A percentile compares a stretch with the other conserved stretches of the same genome.
Evolutionary conservation across 352 stramenopile genomes (phyloP).

Genomic region (Globisporangium barbulae): DNA sequence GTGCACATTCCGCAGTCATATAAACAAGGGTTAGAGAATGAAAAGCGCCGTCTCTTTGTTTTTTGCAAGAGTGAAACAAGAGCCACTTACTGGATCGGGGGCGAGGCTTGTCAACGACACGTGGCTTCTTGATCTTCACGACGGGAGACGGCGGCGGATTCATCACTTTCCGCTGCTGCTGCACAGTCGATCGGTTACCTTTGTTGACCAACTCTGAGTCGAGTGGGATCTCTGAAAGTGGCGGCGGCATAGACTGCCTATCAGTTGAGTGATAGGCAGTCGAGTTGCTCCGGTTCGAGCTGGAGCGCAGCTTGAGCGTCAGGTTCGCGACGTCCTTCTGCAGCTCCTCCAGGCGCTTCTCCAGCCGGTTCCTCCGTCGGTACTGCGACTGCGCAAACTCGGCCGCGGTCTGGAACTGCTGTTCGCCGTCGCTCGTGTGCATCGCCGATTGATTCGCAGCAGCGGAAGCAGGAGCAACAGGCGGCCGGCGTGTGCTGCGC

Average conservation of each 20-base stretch:
- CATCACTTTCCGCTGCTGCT: neutral
- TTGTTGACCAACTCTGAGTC: neutral
- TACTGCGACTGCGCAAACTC: constrained; percentile 41
- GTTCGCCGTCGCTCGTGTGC: constrained; percentile 7
- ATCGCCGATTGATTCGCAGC: neutral
- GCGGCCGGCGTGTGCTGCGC: neutral
- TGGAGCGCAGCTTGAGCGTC: constrained; percentile 55
- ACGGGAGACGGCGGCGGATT: neutral
- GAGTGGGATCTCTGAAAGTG: constrained; percentile 3
- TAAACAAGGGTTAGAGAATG: neutral
- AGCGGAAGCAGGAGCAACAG: neutral
- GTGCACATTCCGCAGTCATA: neutral
- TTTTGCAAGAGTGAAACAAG: neutral
- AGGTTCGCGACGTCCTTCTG: constrained; percentile 73
- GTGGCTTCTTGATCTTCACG: constrained; percentile 11
- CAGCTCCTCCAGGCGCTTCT: constrained; percentile 66
- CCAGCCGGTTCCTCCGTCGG: constrained; percentile 51
- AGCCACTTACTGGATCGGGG: constrained; percentile 15
- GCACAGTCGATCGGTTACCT: neutral
- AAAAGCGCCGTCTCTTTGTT: neutral
- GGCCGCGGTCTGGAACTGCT: constrained; percentile 3
- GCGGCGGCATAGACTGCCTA: constrained; percentile 13
- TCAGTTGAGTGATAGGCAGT: constrained; percentile 26
- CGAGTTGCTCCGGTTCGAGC: constrained; percentile 29
- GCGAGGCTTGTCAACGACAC: constrained; percentile 4